Evolutionary conservation across 768 basidiomycete genomes (phyloP).

Genomic region (Erythrobasidium yunnanense): DNA sequence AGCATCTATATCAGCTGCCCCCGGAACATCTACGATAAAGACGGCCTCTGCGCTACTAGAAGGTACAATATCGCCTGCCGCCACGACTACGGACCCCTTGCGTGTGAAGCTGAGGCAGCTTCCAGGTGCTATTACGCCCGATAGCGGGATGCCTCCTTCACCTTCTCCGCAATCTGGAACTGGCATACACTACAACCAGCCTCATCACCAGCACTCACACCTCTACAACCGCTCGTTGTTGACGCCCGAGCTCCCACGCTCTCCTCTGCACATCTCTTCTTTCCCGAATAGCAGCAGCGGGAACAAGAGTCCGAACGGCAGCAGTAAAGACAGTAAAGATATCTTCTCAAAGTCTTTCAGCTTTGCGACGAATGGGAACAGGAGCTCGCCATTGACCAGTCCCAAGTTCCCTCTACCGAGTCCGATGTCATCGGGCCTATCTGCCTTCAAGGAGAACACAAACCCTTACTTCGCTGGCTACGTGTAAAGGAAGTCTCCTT

Average conservation of each 20-base stretch:
- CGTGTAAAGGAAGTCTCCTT: neutral
- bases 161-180: neutral
- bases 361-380: constrained; percentile 7
- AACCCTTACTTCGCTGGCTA: constrained; percentile 22
- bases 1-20: neutral
- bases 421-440: too few relatives aligned
- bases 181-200: neutral
- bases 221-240: neutral
- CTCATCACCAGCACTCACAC: constrained; percentile 3
- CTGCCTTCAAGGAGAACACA: too few relatives aligned
- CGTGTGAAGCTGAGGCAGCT: constrained; percentile 17
- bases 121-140: constrained; percentile 22
- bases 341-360: constrained; percentile 3
- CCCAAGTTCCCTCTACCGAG: neutral
- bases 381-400: too few relatives aligned
- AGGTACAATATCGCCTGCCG: constrained; percentile 25
- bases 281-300: constrained; percentile 3
- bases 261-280: constrained; percentile 4
- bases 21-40: neutral
- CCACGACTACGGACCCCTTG: constrained; percentile 16
- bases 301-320: neutral
- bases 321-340: constrained; percentile 5
- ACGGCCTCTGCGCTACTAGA: constrained; percentile 12
- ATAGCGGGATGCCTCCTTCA: neutral
- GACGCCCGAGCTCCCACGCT: neutral